Percentiles rank a stretch among this genome's conserved stretches.
Evolutionary conservation across 2,329 filamentous ascomycete species (phyloP).

Genomic region (Venturia aucupariae): DNA sequence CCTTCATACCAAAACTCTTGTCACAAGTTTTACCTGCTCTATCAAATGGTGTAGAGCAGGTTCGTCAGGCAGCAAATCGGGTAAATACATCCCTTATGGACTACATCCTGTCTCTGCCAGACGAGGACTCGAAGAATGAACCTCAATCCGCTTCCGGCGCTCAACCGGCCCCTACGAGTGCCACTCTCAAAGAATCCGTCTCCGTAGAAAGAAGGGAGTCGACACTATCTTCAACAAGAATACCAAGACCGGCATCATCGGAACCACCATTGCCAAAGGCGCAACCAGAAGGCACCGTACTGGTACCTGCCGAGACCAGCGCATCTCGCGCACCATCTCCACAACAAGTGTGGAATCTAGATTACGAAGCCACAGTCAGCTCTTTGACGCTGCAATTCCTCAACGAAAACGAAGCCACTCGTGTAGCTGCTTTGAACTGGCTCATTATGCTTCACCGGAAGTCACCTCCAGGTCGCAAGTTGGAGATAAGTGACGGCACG

Average conservation of each 20-base stretch:
- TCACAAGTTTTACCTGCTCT: conserved; percentile 89
- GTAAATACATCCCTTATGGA: conserved; percentile 90
- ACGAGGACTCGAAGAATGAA: conserved; percentile 40
- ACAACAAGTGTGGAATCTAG: conserved; percentile 55
- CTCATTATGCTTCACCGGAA: conserved; percentile 96
- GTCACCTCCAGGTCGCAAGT: conserved; percentile 50
- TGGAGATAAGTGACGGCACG: conserved; percentile 94
- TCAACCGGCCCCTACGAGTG: conserved; percentile 32
- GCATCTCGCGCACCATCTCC: conserved; percentile 37
- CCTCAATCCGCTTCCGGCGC: conserved; percentile 28
- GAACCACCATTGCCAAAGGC: not conserved
- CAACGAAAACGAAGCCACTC: conserved; percentile 92
- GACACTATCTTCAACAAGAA: conserved; percentile 22
- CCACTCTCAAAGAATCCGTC: conserved; percentile 21
- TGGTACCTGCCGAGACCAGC: conserved; percentile 21
- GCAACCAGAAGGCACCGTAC: not conserved
- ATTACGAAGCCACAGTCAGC: conserved; percentile 90
- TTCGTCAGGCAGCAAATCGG: conserved; percentile 76
- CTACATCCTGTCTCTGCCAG: conserved; percentile 84
- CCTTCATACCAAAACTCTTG: conserved; percentile 85
- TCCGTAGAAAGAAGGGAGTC: conserved; percentile 33
- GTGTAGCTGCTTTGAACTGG: conserved; percentile 90
- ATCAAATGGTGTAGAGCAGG: conserved; percentile 82
- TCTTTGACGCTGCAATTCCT: conserved; percentile 88
- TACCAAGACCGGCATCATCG: not conserved